Evolutionary conservation across 139 green algal species (phyloP).

Genomic region (Haematococcus lacustris): DNA sequence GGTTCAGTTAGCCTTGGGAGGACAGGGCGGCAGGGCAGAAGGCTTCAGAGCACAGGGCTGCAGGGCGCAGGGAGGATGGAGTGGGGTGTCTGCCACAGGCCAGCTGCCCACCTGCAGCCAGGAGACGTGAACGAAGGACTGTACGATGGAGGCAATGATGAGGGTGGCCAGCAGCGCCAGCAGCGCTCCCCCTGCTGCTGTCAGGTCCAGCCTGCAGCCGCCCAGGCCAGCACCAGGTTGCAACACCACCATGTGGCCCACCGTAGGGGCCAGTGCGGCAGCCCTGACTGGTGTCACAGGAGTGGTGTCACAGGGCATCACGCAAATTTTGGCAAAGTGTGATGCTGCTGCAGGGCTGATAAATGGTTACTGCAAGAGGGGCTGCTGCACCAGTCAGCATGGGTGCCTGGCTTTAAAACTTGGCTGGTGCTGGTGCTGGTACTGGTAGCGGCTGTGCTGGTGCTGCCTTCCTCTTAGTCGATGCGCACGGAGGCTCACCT

Average conservation of each 20-base stretch:
- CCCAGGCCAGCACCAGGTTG: background rate
- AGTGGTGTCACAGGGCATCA: no score
- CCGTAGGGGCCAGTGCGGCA: no score
- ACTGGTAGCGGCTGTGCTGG: background rate
- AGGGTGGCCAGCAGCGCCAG: constrained; percentile 9
- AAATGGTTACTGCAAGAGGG: no score
- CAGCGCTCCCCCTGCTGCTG: constrained; percentile 6
- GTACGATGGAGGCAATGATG: constrained; percentile 11
- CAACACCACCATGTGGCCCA: no score
- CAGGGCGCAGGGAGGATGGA: background rate
- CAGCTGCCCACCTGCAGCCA: constrained; percentile 11
- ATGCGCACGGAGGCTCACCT: no score
- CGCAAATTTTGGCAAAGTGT: no score
- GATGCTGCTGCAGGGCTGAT: no score
- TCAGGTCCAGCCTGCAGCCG: constrained; percentile 18
- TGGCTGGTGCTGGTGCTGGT: background rate
- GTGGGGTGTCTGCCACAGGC: no score
- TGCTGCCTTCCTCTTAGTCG: background rate
- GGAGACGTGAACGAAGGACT: constrained; percentile 12
- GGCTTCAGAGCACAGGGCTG: background rate
- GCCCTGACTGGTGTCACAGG: no score
- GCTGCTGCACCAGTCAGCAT: no score
- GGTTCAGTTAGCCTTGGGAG: background rate
- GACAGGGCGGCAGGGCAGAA: background rate
- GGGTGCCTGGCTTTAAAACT: no score